Evolutionary conservation across 371 early-diverging fungal species (phyloP).

Genomic region (Circinella minor): DNA sequence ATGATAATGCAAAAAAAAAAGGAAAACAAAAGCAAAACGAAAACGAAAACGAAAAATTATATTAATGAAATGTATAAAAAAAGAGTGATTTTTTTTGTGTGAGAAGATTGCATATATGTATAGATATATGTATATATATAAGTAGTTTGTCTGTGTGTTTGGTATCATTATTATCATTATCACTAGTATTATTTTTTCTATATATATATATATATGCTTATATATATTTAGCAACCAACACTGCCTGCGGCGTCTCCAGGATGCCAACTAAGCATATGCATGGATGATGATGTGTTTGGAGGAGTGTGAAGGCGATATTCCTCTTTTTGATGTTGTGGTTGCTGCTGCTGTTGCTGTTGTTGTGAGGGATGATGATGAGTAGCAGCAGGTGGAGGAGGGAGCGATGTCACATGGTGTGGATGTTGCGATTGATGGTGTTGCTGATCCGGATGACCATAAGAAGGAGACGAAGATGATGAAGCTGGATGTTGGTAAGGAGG

Average conservation of each 20-base stretch:
- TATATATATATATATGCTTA: background rate
- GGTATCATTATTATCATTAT: no score
- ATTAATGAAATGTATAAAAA: background rate
- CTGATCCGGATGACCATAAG: background rate
- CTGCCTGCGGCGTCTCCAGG: slow-evolving; percentile 19
- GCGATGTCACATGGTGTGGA: background rate
- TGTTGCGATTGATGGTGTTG: background rate
- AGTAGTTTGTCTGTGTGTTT: background rate
- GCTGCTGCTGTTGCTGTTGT: slow-evolving; percentile 3
- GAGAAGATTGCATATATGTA: background rate
- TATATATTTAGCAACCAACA: slow-evolving; percentile 16
- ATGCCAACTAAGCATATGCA: slow-evolving; percentile 22
- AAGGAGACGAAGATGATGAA: slow-evolving; percentile 2
- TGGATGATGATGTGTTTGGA: slow-evolving; percentile 14
- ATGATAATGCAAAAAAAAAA: slow-evolving; percentile 7
- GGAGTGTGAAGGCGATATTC: slow-evolving; percentile 2
- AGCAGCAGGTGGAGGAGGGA: background rate
- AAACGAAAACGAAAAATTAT: background rate
- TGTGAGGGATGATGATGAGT: slow-evolving; percentile 3
- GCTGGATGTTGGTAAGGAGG: slow-evolving; percentile 12
- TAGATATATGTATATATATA: background rate
- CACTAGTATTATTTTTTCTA: no score
- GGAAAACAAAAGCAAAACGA: background rate
- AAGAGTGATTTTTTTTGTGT: background rate
- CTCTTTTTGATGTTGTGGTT: slow-evolving; percentile 3